A percentile compares a stretch with the other conserved stretches of the same genome.
phyloP scores from a whole-genome alignment of 345 rosid genomes.

The Brassica nigra region DNA sequence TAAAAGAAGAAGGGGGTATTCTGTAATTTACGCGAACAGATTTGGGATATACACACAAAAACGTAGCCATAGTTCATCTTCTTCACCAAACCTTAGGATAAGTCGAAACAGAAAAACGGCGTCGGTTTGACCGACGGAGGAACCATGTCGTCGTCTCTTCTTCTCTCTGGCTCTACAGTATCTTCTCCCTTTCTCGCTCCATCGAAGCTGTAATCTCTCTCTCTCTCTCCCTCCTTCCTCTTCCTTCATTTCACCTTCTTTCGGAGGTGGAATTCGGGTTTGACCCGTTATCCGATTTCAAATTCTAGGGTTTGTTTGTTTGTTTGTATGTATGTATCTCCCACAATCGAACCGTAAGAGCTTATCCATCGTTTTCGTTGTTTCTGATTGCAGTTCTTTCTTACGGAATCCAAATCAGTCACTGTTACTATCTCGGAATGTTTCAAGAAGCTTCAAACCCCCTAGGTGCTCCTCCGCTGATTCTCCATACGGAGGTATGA shows the following conservation, averaged over 20 bases:
- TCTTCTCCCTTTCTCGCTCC: conserved; percentile 55
- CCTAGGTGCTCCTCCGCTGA: conserved; percentile 57
- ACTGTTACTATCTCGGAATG: conserved; percentile 31
- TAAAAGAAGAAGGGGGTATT: background rate
- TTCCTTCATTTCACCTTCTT: conserved; percentile 14
- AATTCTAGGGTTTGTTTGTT: conserved; percentile 2
- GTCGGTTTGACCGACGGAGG: conserved; percentile 38
- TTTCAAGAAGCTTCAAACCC: conserved; percentile 40
- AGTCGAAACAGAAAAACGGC: conserved; percentile 10
- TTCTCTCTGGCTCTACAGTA: conserved; percentile 52
- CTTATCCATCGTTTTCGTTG: background rate
- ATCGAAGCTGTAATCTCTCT: conserved; percentile 47
- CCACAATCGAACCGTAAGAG: background rate
- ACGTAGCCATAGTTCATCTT: background rate
- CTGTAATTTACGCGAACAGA: background rate
- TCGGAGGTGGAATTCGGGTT: background rate
- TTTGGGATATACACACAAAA: background rate
- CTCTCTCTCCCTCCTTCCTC: background rate
- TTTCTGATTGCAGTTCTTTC: conserved; percentile 36
- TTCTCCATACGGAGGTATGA: conserved; percentile 72
- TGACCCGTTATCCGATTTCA: background rate
- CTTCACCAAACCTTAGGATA: background rate
- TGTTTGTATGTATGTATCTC: background rate
- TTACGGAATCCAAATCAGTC: conserved; percentile 28
- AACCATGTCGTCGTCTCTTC: conserved; percentile 57